phyloP scores from a whole-genome alignment of 2,329 filamentous ascomycete genomes.

The Trichoderma sp. region DNA sequence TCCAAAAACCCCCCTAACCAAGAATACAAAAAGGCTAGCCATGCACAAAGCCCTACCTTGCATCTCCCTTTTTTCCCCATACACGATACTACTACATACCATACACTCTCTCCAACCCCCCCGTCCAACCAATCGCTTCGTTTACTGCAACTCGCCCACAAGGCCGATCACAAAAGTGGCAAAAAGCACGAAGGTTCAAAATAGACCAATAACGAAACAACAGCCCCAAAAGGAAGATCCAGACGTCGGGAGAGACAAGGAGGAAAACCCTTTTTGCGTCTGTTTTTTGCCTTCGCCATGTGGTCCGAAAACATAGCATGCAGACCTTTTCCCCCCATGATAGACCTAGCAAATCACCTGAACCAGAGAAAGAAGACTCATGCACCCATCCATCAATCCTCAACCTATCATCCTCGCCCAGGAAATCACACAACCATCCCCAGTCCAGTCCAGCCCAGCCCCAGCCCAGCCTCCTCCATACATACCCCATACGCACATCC shows the following conservation, averaged over 20 bases:
- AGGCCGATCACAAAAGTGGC: slow-evolving; percentile 14
- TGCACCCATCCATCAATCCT: slow-evolving; percentile 21
- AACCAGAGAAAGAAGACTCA: neutral
- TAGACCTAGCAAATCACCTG: neutral
- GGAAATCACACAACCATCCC: neutral
- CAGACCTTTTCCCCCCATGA: neutral
- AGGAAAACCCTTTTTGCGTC: neutral
- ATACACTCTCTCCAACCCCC: too few species aligned
- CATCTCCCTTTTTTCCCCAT: too few species aligned
- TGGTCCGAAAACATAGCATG: neutral
- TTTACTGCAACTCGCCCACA: too few species aligned
- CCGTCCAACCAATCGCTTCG: too few species aligned
- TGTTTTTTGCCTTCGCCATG: neutral
- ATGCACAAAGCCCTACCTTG: too few species aligned
- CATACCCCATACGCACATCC: too few species aligned
- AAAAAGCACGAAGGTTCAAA: neutral
- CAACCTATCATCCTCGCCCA: slow-evolving; percentile 5
- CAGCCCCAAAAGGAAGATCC: neutral
- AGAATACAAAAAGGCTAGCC: too few species aligned
- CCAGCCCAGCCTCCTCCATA: too few species aligned
- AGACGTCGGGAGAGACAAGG: too few species aligned
- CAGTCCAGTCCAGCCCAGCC: too few species aligned
- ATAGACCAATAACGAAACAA: neutral
- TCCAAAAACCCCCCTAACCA: too few species aligned
- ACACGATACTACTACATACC: too few species aligned